Percentiles rank a stretch among this genome's conserved stretches.
Conservation (phyloP, 208 protist species). For the Trichomonas gallinae region DNA sequence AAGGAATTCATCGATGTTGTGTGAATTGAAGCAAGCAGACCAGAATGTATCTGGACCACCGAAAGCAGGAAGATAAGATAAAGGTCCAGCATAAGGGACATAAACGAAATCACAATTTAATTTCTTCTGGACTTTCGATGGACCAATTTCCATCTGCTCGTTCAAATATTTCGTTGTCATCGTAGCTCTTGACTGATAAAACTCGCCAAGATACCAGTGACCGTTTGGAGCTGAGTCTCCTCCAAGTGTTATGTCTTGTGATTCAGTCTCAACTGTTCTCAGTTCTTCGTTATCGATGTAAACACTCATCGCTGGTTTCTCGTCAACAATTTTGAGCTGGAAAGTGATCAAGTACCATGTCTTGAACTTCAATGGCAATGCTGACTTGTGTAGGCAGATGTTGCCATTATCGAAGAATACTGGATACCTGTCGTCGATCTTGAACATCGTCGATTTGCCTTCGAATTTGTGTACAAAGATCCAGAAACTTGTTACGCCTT, state of each 20-base stretch:
- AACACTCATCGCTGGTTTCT: not conserved
- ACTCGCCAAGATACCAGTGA: not conserved
- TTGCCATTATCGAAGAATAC: not conserved
- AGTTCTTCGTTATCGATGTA: not conserved
- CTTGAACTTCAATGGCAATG: not conserved
- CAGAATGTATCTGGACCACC: not conserved
- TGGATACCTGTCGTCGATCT: not conserved
- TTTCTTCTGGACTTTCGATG: not conserved
- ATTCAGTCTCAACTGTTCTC: not conserved
- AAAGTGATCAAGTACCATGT: not conserved
- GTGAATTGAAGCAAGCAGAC: not conserved
- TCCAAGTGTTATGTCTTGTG: not conserved
- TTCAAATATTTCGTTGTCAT: not conserved
- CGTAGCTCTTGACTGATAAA: not conserved
- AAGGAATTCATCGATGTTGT: not conserved
- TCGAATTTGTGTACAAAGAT: not conserved
- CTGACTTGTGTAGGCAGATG: not conserved
- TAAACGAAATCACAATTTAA: not conserved
- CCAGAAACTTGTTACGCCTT: not conserved
- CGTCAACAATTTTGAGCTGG: not conserved
- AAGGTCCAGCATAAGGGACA: not conserved
- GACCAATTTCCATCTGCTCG: not conserved
- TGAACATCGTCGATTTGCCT: not conserved
- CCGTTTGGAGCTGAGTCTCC: not conserved
- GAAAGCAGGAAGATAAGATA: not conserved